Conservation (phyloP, 306 rosid genomes). For the Dryas octopetala region DNA sequence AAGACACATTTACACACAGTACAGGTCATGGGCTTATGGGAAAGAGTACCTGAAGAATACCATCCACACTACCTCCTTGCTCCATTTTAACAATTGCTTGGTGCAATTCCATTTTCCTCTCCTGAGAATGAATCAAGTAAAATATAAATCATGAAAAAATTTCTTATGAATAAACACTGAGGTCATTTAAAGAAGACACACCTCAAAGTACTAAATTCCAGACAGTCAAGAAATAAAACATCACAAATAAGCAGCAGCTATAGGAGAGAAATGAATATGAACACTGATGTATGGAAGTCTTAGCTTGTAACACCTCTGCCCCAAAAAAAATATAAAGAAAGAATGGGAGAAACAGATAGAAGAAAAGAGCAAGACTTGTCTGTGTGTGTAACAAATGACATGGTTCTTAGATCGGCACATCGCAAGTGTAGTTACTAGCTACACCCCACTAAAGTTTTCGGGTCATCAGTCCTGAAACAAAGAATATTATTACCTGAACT, state of each 20-base stretch:
- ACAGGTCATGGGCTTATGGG: conserved; percentile 13
- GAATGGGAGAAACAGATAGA: neutral
- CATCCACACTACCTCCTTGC: conserved; percentile 97
- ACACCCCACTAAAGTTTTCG: neutral
- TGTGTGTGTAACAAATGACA: neutral
- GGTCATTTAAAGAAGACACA: neutral
- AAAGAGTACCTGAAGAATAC: conserved; percentile 86
- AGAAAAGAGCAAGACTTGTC: neutral
- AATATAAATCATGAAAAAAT: neutral
- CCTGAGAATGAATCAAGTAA: conserved; percentile 42
- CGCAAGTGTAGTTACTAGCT: neutral
- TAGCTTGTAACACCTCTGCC: neutral
- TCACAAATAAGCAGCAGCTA: neutral
- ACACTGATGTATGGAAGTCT: neutral
- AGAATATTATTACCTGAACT: conserved; percentile 64
- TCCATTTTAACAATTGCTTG: conserved; percentile 90
- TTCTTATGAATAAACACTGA: neutral
- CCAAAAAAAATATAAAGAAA: neutral
- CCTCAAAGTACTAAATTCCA: neutral
- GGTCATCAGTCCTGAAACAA: conserved; percentile 1
- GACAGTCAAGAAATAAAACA: neutral
- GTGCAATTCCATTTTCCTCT: conserved; percentile 79
- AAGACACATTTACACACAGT: conserved; percentile 13
- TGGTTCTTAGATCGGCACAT: neutral
- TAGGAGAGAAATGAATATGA: neutral